Percentiles rank a stretch among this genome's conserved stretches.
These are phyloP conservation scores for Tylopilus plumbeoviolaceoides DNA, from an alignment of 768 basidiomycete species.

Conservation along the genomic window DNA sequence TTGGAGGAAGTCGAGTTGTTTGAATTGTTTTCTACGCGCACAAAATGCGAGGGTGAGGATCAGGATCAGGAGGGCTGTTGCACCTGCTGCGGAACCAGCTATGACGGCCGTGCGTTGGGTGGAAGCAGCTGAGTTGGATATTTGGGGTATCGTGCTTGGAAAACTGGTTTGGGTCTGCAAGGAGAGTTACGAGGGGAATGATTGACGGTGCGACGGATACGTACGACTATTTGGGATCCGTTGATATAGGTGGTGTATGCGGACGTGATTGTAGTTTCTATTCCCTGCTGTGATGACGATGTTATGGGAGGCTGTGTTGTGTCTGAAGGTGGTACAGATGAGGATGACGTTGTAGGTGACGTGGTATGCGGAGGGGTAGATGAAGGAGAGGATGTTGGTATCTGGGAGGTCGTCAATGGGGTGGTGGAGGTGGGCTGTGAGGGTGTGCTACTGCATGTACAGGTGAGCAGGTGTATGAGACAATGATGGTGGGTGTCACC, in stretches of 20 bases:
- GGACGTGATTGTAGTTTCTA: conserved; percentile 17
- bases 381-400: conserved; percentile 3
- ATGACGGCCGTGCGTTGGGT: conserved; percentile 37
- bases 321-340: background rate
- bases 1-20: conserved; percentile 29
- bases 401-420: background rate
- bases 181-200: background rate
- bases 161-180: conserved; percentile 12
- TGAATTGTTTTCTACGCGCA: conserved; percentile 35
- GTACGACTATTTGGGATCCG: conserved; percentile 15
- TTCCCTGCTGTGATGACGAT: conserved; percentile 7
- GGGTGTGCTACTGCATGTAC: background rate
- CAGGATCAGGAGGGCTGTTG: conserved; percentile 34
- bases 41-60: conserved; percentile 35
- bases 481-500: conserved; percentile 1
- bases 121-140: background rate
- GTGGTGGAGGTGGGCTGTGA: background rate
- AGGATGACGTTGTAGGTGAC: background rate
- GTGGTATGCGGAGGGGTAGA: background rate
- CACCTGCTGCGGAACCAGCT: conserved; percentile 39
- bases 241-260: conserved; percentile 16
- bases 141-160: conserved; percentile 18
- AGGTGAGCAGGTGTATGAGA: background rate
- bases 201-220: background rate
- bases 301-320: conserved; percentile 2